Base-by-base conservation (phyloP, 768 basidiomycete genomes). In the Strobilomyces dryophilus region DNA sequence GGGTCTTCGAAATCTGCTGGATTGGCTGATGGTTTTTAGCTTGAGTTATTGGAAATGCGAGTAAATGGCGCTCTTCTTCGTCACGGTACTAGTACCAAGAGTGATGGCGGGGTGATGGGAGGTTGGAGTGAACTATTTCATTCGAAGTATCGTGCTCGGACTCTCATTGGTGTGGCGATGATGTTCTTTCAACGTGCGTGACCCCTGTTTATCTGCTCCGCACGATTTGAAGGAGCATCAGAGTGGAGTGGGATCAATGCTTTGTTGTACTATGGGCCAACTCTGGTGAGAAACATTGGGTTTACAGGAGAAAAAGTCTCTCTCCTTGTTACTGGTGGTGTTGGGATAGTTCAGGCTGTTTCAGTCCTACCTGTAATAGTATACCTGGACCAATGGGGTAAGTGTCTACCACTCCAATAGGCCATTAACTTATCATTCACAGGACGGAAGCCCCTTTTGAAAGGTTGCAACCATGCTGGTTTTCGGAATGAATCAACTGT, bases 171-270 rank as follows among this genome's bases (percentile, higher is more conserved):
- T 3, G 73, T 89, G 8, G 68, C 83, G 62, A 79, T 90, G 59
- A 89, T 90, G 85, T 81, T 88, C 47, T 92, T 91, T 60, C 90
- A 92, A 69, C 90, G 89, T 89, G 58, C 37, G 83, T 69, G 17
- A 44, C 3, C 21, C 42, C 44, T 8, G 37, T 31, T n/a, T 47
- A 17, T 50, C 48, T 24, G 15, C 31, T 45, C 43, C 29, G 18
- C n/a, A 42, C n/a, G 8, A 17, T 47, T 31, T 52, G 11, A 54
- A 15, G 3, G 2, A 11, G 17, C 24, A 17, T 14, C 60, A 92
- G 89, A 92, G 71, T 92, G 90, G 90, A 85, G 83, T 53, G 90
- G 90, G 2, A 92, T 92, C 56, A 92, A 92, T 61, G 89, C 90
- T 10, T 65, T 92, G 31, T 72, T 92, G 8, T 92, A 92, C 61